These are phyloP conservation scores for Desmodesmus armatus DNA, from an alignment of 139 green algal genomes.

Conservation along the genomic window DNA sequence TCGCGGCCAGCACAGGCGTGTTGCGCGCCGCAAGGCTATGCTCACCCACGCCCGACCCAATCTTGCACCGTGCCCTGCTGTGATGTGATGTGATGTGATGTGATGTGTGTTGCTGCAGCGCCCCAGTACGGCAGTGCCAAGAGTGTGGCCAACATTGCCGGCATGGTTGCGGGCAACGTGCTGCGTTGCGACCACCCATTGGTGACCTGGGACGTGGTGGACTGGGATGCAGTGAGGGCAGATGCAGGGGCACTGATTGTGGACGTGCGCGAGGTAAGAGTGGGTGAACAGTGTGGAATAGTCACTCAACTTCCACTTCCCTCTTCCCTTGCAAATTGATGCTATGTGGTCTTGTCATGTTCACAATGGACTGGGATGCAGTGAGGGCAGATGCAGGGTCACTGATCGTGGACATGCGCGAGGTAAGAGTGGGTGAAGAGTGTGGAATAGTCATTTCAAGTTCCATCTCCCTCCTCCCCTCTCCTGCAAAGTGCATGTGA, in stretches of 20 bases:
- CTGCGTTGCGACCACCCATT: constrained; percentile 55
- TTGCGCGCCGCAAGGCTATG: too few relatives aligned
- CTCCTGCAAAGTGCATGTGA: too few relatives aligned
- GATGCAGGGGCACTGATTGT: constrained; percentile 51
- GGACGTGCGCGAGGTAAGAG: constrained; percentile 63
- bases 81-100: not conserved
- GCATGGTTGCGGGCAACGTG: constrained; percentile 65
- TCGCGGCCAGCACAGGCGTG: too few relatives aligned
- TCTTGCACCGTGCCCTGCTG: too few relatives aligned
- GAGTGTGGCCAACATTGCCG: constrained; percentile 60
- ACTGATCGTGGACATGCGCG: constrained; percentile 64
- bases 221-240: constrained; percentile 10
- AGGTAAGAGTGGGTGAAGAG: constrained; percentile 52
- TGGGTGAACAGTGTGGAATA: too few relatives aligned
- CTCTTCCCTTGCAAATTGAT: too few relatives aligned
- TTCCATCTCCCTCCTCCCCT: too few relatives aligned
- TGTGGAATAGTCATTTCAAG: too few relatives aligned
- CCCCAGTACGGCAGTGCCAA: constrained; percentile 72
- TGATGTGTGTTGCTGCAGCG: constrained; percentile 43
- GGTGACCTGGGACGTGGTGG: constrained; percentile 54
- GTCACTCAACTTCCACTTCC: too few relatives aligned
- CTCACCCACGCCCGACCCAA: too few relatives aligned
- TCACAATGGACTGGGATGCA: too few relatives aligned
- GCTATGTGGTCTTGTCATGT: too few relatives aligned
- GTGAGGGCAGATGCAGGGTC: constrained; percentile 25